Percentiles rank a stretch among this genome's conserved stretches.
These are phyloP conservation scores for Magnaporthiopsis incrustans DNA, from an alignment of 2,329 filamentous ascomycete species.

Conservation along the genomic window DNA sequence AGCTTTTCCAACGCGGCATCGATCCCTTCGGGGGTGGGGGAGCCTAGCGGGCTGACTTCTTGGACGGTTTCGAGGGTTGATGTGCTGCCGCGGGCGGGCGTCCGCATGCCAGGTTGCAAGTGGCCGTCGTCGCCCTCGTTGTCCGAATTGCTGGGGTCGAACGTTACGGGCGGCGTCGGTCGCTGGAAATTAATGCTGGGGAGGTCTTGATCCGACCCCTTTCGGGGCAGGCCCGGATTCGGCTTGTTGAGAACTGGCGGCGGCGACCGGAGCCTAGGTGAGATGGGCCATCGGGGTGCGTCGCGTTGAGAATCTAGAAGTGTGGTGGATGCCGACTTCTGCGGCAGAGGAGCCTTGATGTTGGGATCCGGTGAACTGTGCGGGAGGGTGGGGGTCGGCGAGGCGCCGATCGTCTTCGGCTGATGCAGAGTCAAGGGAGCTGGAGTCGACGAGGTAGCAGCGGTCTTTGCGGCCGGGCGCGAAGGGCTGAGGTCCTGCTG, in stretches of 20 bases:
- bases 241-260: constrained; percentile 50
- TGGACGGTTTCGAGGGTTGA: constrained; percentile 81
- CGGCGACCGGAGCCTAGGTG: constrained; percentile 69
- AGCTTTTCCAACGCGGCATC: constrained; percentile 43
- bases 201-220: constrained; percentile 37
- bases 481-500: constrained; percentile 55
- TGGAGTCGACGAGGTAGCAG: constrained; percentile 49
- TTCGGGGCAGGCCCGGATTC: constrained; percentile 33
- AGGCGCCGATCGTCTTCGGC: constrained; percentile 60
- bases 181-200: constrained; percentile 47
- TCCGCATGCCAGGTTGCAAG: constrained; percentile 45
- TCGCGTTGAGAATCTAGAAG: constrained; percentile 38
- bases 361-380: constrained; percentile 52
- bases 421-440: background rate
- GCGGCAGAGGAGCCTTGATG: constrained; percentile 53
- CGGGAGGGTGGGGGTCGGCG: constrained; percentile 58
- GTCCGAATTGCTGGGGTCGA: constrained; percentile 33
- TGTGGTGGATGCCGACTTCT: constrained; percentile 46
- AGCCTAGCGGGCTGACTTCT: constrained; percentile 73
- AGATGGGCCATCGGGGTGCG: constrained; percentile 66
- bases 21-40: constrained; percentile 55
- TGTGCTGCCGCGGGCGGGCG: constrained; percentile 50
- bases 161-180: constrained; percentile 35
- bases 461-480: constrained; percentile 40
- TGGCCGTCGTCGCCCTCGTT: constrained; percentile 45